These are phyloP conservation scores for Ceratocystis albifundus DNA, from an alignment of 2,329 filamentous ascomycete species.

Conservation along the genomic window DNA sequence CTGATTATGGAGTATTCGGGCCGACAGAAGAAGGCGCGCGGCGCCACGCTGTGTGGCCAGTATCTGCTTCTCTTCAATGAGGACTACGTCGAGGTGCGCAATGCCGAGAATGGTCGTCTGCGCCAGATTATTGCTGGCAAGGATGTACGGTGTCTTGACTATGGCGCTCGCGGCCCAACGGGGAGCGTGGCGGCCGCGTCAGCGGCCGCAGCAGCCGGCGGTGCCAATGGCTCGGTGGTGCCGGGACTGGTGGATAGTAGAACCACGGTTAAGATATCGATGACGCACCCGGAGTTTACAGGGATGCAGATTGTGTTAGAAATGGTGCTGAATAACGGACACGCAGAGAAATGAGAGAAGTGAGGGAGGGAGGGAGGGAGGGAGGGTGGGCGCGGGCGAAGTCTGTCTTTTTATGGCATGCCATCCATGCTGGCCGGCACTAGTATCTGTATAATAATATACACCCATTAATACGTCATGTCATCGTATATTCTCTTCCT, in stretches of 20 bases:
- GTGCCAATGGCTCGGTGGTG: slow-evolving; percentile 6
- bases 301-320: slow-evolving; percentile 83
- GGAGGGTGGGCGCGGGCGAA: too few species aligned
- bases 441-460: too few species aligned
- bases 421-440: too few species aligned
- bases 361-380: too few species aligned
- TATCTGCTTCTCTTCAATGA: slow-evolving; percentile 90
- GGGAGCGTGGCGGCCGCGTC: slow-evolving; percentile 29
- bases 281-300: slow-evolving; percentile 83
- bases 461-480: too few species aligned
- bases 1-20: slow-evolving; percentile 99
- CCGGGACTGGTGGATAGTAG: slow-evolving; percentile 31
- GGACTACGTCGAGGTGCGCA: slow-evolving; percentile 93
- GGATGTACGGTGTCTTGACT: slow-evolving; percentile 83
- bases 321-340: slow-evolving; percentile 81
- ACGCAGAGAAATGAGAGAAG: slow-evolving; percentile 39
- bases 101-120: slow-evolving; percentile 86
- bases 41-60: slow-evolving; percentile 78
- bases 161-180: slow-evolving; percentile 56
- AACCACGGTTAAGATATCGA: slow-evolving; percentile 81
- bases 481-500: too few species aligned
- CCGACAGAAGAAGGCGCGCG: slow-evolving; percentile 62
- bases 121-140: slow-evolving; percentile 88
- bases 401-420: not conserved
- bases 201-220: slow-evolving; percentile 16